Conservation (phyloP, 2,329 filamentous ascomycete genomes). For the Cytospora mali region DNA sequence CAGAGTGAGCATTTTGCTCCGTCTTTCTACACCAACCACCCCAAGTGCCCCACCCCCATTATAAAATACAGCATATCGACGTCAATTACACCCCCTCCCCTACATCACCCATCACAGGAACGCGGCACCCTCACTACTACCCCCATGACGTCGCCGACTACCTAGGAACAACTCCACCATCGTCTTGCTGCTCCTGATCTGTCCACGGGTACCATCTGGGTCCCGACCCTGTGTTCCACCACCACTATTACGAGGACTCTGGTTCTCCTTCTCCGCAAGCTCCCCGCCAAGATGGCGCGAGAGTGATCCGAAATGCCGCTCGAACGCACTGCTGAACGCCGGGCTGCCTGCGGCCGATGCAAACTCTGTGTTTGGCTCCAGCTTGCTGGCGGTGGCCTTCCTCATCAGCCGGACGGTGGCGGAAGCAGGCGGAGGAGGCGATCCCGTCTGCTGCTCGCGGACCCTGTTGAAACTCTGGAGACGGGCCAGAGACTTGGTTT, state of each 20-base stretch:
- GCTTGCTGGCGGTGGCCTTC: conserved; percentile 10
- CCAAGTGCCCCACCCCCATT: neutral
- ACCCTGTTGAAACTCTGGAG: conserved; percentile 9
- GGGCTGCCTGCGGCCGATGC: conserved; percentile 19
- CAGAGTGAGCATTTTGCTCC: neutral
- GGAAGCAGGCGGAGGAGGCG: conserved; percentile 11
- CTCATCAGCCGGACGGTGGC: conserved; percentile 25
- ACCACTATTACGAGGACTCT: neutral
- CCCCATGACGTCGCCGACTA: conserved; percentile 14
- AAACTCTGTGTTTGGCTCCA: conserved; percentile 1
- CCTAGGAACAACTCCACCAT: conserved; percentile 28
- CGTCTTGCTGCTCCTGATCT: conserved; percentile 13
- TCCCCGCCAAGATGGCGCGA: neutral
- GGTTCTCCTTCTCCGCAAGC: conserved; percentile 20
- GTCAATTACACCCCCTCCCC: neutral
- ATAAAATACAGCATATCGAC: neutral
- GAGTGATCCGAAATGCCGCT: conserved; percentile 22
- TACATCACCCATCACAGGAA: too few relatives aligned
- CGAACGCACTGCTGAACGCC: conserved; percentile 20
- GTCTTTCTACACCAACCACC: neutral
- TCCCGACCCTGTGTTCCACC: neutral
- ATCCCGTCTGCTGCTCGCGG: conserved; percentile 18
- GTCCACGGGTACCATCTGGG: neutral
- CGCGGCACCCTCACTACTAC: conserved; percentile 14
- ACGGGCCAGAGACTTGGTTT: conserved; percentile 14